A percentile compares a stretch with the other conserved stretches of the same genome.
These are phyloP conservation scores for Setaria italica DNA, from an alignment of 202 grass and related monocot species.

Conservation along the genomic window DNA sequence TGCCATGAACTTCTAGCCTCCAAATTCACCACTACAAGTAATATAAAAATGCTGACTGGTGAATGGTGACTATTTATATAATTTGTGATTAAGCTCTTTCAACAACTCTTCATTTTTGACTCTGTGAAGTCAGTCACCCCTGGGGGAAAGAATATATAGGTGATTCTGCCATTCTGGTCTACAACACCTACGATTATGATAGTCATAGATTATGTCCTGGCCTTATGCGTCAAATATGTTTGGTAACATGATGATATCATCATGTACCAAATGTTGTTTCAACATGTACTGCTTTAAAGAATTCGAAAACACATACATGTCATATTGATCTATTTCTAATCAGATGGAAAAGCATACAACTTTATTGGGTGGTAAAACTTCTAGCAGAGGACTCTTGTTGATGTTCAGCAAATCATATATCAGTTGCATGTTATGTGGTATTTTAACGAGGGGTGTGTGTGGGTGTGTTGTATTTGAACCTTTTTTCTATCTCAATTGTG, in stretches of 20 bases:
- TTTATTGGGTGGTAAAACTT: slow-evolving; percentile 1
- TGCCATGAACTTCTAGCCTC: background rate
- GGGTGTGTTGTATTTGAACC: background rate
- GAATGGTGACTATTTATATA: background rate
- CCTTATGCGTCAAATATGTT: background rate
- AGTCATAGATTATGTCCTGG: background rate
- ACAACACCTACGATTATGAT: background rate
- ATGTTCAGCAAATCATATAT: slow-evolving; percentile 8
- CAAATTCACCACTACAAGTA: background rate
- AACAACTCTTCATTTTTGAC: background rate
- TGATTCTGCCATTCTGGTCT: background rate
- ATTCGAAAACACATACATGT: background rate
- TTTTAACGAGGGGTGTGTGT: background rate
- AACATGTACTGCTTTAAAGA: background rate
- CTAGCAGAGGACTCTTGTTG: background rate
- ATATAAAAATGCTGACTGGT: background rate
- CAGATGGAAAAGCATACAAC: background rate
- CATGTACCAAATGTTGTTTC: background rate
- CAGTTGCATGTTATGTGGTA: background rate
- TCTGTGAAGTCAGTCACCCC: background rate
- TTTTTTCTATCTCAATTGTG: background rate
- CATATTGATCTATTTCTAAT: background rate
- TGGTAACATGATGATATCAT: background rate
- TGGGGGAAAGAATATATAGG: background rate
- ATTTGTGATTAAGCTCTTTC: background rate